Conservation (phyloP, 805 yeast species). For the Nakazawaea wyomingensis region DNA sequence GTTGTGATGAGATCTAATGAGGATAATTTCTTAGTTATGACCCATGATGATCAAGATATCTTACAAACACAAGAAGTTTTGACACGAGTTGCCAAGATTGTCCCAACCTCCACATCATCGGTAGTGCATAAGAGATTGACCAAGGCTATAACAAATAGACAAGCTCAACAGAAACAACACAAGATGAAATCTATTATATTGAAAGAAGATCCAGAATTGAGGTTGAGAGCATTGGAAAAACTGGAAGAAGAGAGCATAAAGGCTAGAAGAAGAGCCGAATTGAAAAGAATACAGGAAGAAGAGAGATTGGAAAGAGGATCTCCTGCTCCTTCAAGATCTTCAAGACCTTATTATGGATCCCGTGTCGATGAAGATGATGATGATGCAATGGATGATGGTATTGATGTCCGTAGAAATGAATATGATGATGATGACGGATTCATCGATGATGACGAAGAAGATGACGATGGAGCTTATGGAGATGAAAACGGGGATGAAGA, state of each 20-base stretch:
- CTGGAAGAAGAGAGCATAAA: conserved; percentile 58
- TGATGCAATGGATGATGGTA: conserved; percentile 35
- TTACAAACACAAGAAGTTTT: conserved; percentile 66
- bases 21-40: conserved; percentile 67
- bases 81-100: conserved; percentile 61
- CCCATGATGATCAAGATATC: conserved; percentile 67
- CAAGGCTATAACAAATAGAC: conserved; percentile 51
- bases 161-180: conserved; percentile 39
- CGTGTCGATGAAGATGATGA: conserved; percentile 13
- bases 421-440: conserved; percentile 29
- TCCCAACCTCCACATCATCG: conserved; percentile 89
- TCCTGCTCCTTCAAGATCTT: conserved; percentile 9
- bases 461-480: conserved; percentile 38
- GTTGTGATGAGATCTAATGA: conserved; percentile 56
- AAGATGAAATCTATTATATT: conserved; percentile 47
- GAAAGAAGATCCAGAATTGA: conserved; percentile 62
- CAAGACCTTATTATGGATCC: conserved; percentile 2
- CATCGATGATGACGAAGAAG: conserved; percentile 30
- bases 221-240: conserved; percentile 62
- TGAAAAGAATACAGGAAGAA: conserved; percentile 47
- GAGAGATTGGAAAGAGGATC: conserved; percentile 47
- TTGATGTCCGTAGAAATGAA: conserved; percentile 28
- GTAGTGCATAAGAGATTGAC: conserved; percentile 78
- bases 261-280: conserved; percentile 57
- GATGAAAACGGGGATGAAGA: conserved; percentile 42